A percentile compares a stretch with the other conserved stretches of the same genome.
Conservation (phyloP, 129 eudicot species). For the Calendula officinalis region DNA sequence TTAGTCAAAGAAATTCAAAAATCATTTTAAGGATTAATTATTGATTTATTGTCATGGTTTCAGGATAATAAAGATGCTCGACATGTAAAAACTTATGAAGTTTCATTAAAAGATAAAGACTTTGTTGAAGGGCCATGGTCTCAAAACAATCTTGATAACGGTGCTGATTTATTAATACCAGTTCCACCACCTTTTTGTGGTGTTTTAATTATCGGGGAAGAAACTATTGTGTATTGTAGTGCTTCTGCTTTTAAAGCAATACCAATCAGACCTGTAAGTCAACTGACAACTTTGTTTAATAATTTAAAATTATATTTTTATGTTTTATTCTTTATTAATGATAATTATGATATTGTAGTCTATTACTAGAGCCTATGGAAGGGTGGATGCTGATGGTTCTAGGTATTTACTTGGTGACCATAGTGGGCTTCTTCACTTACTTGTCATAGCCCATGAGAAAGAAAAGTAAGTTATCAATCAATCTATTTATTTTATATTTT, state of each 20-base stretch:
- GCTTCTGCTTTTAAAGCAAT: slow-evolving; percentile 93
- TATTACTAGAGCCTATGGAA: slow-evolving; percentile 91
- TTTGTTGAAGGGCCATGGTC: slow-evolving; percentile 97
- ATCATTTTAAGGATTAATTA: not conserved
- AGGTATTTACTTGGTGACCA: slow-evolving; percentile 95
- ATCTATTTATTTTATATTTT: not conserved
- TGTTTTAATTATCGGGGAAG: slow-evolving; percentile 94
- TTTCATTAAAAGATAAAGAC: slow-evolving; percentile 89
- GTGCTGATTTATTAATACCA: slow-evolving; percentile 91
- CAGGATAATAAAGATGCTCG: slow-evolving; percentile 96
- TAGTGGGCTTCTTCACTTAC: slow-evolving; percentile 89
- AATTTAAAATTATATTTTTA: too few species aligned
- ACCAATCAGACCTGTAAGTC: slow-evolving; percentile 94
- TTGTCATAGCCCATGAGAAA: slow-evolving; percentile 92
- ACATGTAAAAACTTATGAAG: slow-evolving; percentile 94
- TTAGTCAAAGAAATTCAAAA: not conserved
- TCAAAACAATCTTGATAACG: slow-evolving; percentile 96
- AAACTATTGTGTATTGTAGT: slow-evolving; percentile 92
- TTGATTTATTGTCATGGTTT: slow-evolving; percentile 10
- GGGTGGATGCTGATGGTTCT: slow-evolving; percentile 98
- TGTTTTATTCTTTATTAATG: slow-evolving; percentile 5
- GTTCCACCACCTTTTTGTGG: slow-evolving; percentile 99
- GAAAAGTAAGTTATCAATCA: slow-evolving; percentile 58
- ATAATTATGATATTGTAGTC: slow-evolving; percentile 41
- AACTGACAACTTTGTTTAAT: too few species aligned